Percentiles rank a stretch among this genome's conserved stretches.
Evolutionary conservation across 2,329 filamentous ascomycete species (phyloP).

Genomic region (Teratosphaeria nubilosa): DNA sequence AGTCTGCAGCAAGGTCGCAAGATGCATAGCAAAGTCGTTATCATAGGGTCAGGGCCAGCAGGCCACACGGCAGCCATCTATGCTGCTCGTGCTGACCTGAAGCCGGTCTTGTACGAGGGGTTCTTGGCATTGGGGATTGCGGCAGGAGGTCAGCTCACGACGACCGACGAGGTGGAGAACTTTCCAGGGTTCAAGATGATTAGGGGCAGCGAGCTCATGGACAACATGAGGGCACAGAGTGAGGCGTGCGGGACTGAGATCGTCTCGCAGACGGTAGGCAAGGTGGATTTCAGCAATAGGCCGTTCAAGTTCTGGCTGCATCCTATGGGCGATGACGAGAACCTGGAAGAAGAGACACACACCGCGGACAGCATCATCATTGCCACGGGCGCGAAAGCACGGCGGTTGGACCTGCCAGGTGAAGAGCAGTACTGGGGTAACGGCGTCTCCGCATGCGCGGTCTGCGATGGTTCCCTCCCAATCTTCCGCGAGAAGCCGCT

Average conservation of each 20-base stretch:
- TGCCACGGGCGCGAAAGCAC: conserved; percentile 87
- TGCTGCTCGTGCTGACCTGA: conserved; percentile 84
- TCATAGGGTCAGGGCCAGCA: conserved; percentile 72
- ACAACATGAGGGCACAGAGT: conserved; percentile 86
- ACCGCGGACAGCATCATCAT: conserved; percentile 91
- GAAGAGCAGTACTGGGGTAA: conserved; percentile 97
- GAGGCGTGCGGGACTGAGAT: conserved; percentile 87
- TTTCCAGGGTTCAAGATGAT: conserved; percentile 92
- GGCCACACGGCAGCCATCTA: conserved; percentile 97
- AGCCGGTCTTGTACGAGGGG: conserved; percentile 93
- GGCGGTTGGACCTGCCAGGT: conserved; percentile 69
- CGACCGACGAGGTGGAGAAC: conserved; percentile 97
- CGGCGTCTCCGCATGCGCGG: conserved; percentile 90
- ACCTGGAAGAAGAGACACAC: conserved; percentile 55
- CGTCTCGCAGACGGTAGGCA: conserved; percentile 82
- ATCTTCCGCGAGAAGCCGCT: conserved; percentile 96
- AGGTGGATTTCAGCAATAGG: conserved; percentile 69
- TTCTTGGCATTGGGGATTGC: conserved; percentile 97
- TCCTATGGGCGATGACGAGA: conserved; percentile 70
- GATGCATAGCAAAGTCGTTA: conserved; percentile 91
- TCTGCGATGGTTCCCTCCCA: conserved; percentile 92
- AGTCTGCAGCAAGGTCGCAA: conserved; percentile 36
- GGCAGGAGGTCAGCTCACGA: conserved; percentile 91
- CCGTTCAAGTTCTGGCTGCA: conserved; percentile 80
- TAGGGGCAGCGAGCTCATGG: conserved; percentile 83